phyloP scores from a whole-genome alignment of 192 early-diverging fungal genomes.

The Backusella tarrabulga region DNA sequence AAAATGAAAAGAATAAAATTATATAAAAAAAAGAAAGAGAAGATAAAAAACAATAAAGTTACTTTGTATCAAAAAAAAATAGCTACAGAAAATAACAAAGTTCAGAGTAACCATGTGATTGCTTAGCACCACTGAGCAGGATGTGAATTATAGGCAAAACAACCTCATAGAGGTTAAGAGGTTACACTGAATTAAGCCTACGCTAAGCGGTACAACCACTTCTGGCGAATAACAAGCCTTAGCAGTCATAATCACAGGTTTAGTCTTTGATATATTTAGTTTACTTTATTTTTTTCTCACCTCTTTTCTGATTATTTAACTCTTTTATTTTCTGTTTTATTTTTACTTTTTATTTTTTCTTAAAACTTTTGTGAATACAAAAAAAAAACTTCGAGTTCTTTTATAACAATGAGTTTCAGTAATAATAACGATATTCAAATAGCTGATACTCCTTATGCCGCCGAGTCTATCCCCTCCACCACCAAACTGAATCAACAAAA shows the following conservation, averaged over 20 bases:
- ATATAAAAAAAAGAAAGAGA: neutral
- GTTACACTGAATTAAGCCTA: neutral
- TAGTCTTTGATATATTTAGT: neutral
- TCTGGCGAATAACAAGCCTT: neutral
- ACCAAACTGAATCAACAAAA: neutral
- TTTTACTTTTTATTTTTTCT: neutral
- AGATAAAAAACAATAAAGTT: neutral
- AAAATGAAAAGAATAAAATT: neutral
- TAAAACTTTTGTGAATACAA: constrained; percentile 4
- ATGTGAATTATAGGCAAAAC: neutral
- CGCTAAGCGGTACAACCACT: neutral
- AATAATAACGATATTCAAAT: neutral
- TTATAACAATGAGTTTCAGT: neutral
- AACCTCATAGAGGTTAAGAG: neutral
- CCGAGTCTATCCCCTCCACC: neutral
- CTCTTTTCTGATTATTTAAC: constrained; percentile 1
- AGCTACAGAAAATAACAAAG: neutral
- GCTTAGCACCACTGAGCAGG: neutral
- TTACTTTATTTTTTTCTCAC: neutral
- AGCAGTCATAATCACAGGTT: constrained; percentile 6
- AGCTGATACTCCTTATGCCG: neutral
- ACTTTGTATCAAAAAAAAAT: constrained; percentile 9
- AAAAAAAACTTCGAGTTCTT: neutral
- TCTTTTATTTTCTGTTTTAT: neutral
- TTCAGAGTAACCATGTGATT: constrained; percentile 5